Base-by-base conservation (phyloP, 140 eudicot genomes). In the Oenanthe javanica region DNA sequence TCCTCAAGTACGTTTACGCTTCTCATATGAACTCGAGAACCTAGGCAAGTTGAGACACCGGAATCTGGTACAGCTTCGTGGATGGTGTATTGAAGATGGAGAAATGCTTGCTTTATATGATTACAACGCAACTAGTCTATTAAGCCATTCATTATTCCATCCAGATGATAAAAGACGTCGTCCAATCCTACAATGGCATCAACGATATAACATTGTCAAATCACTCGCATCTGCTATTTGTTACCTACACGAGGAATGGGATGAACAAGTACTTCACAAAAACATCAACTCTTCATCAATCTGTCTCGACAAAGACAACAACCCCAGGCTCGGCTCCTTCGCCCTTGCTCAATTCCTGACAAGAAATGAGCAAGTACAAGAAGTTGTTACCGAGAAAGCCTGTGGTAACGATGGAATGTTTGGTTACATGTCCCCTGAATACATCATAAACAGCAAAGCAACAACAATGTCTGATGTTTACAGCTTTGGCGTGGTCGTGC, bases 161-260 rank as follows among this genome's bases (percentile, higher is more conserved):
- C 86, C 84, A 16, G 81, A 79, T 76, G 73, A 67, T 40, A 59
- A 16, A 52, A 87, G 66, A 15, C 21, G 84, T 45, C 79, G 55
- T 11, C 16, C 51, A 5, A 69, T 84, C 23, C 84, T 94, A 43
- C 69, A 61, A 70, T 95, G 99, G 99, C 79, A 75, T 43, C 90
- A 92, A 40, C 81, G 99, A 19, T 95, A 95, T 88, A 89, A 76
- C 82, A 92, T 95, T 18, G 82, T 92, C 81, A 89, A 86, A 79
- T 90, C 99, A 23, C 93, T 92, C 0, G 99, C 99, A 6, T 92
- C 95, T 1, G 99, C 99, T 2, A 80, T 95, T 69, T 84, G 84
- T 57, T 95, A 95, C 82, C 97, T 95, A 16, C 99, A 95, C 18
- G 99, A 95, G 80, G 97, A 95, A 88, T 95, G 99, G 99, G 97